Conservation (phyloP, 2,329 filamentous ascomycete species). For the Chaetomium sp. region DNA sequence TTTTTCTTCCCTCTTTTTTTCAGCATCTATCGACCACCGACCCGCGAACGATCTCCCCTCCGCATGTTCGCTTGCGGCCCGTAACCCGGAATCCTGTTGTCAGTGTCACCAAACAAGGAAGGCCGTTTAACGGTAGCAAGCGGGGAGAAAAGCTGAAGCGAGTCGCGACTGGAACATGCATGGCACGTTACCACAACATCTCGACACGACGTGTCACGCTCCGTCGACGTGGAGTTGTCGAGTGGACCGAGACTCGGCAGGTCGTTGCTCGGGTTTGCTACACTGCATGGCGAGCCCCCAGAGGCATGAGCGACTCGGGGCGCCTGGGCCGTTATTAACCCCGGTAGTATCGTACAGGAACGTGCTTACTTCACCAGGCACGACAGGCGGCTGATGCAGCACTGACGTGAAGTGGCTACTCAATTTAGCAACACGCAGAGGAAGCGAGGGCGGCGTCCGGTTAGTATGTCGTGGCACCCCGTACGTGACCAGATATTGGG, state of each 20-base stretch:
- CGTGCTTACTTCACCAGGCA: constrained; percentile 11
- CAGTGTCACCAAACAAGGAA: not conserved
- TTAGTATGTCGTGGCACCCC: not conserved
- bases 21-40: too few species aligned
- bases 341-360: constrained; percentile 6
- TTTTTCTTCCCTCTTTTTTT: too few species aligned
- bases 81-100: not conserved
- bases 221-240: constrained; percentile 7
- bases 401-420: not conserved
- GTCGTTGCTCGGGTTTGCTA: not conserved
- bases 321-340: not conserved
- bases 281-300: constrained; percentile 2
- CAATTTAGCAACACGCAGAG: not conserved
- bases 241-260: constrained; percentile 7
- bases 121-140: not conserved
- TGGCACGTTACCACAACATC: constrained; percentile 30
- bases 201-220: not conserved
- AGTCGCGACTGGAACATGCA: constrained; percentile 21
- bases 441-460: not conserved
- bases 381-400: constrained; percentile 12
- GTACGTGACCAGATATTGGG: not conserved
- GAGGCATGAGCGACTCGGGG: not conserved
- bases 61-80: not conserved
- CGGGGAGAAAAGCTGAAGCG: not conserved
- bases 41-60: not conserved